A percentile compares a stretch with the other conserved stretches of the same genome.
phyloP scores from a whole-genome alignment of 148 eudicot genomes.

The Pharnaceum exiguum region DNA sequence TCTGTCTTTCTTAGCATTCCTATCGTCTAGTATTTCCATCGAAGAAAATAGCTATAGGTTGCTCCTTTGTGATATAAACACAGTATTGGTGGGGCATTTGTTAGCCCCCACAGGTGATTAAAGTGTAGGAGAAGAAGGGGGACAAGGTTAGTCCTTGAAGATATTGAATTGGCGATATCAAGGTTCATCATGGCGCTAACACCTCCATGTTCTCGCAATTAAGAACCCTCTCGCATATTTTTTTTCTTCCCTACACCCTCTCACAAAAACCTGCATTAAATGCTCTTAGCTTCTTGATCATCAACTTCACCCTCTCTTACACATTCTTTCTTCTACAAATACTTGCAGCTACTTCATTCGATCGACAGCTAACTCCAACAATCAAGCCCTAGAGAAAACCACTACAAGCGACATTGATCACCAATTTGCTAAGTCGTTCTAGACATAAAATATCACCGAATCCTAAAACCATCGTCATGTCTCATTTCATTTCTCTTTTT shows the following conservation, averaged over 20 bases:
- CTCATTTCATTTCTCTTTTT: conserved; percentile 17
- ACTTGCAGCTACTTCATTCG: not conserved
- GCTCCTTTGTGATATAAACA: conserved; percentile 3
- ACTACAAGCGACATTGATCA: too few relatives aligned
- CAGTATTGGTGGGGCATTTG: conserved; percentile 9
- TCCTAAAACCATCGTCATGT: conserved; percentile 19
- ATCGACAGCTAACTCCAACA: not conserved
- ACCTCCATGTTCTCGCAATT: conserved; percentile 35
- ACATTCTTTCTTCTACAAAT: conserved; percentile 1
- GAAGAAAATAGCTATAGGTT: conserved; percentile 1
- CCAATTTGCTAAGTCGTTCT: too few relatives aligned
- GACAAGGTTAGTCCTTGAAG: conserved; percentile 25
- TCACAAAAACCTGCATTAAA: conserved; percentile 6
- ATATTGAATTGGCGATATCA: conserved; percentile 32
- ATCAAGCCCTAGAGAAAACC: not conserved
- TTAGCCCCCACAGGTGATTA: conserved; percentile 14
- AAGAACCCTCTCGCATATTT: conserved; percentile 1
- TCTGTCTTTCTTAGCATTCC: too few relatives aligned
- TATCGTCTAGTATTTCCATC: not conserved
- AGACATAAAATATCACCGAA: not conserved
- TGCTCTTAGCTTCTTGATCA: not conserved
- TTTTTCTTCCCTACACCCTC: not conserved
- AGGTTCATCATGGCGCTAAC: conserved; percentile 26
- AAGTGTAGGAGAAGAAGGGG: conserved; percentile 26
- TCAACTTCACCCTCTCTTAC: not conserved